These are phyloP conservation scores for Pythium pyrilobum DNA, from an alignment of 352 stramenopile genomes.

Conservation along the genomic window DNA sequence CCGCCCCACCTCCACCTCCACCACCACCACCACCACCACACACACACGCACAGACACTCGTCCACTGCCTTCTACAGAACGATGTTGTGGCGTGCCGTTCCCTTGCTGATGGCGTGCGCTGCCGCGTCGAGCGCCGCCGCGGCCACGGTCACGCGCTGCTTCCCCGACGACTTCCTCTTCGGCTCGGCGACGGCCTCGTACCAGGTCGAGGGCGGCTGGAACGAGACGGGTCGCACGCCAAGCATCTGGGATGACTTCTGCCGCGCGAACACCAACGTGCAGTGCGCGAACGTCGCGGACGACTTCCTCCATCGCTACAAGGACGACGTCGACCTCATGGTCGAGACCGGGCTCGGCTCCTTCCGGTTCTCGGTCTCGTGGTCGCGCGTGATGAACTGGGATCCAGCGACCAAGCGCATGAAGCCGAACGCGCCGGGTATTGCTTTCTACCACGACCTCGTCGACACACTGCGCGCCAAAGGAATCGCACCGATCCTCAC, in stretches of 20 bases:
- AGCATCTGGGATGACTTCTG: conserved; percentile 95
- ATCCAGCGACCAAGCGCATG: conserved; percentile 41
- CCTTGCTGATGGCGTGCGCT: not conserved
- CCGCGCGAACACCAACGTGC: conserved; percentile 45
- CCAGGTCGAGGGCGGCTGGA: conserved; percentile 90
- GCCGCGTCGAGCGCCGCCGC: not conserved
- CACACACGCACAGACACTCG: not conserved
- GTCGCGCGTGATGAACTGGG: conserved; percentile 88
- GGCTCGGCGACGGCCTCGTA: conserved; percentile 88
- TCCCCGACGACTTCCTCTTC: conserved; percentile 77
- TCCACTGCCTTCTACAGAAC: too few species aligned
- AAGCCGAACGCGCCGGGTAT: conserved; percentile 83
- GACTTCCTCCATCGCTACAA: conserved; percentile 91
- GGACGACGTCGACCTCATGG: conserved; percentile 91
- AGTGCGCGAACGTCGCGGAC: conserved; percentile 91
- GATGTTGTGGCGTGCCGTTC: too few species aligned
- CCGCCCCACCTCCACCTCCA: too few species aligned
- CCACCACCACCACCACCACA: too few species aligned
- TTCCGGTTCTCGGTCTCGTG: conserved; percentile 94
- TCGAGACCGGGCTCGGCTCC: conserved; percentile 81
- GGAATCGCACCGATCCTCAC: conserved; percentile 91
- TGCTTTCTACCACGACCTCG: conserved; percentile 90
- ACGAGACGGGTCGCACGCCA: conserved; percentile 68
- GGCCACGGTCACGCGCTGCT: conserved; percentile 28
- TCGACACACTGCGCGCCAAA: conserved; percentile 76